phyloP scores from a whole-genome alignment of 768 basidiomycete genomes.

The Megacollybia marginata region DNA sequence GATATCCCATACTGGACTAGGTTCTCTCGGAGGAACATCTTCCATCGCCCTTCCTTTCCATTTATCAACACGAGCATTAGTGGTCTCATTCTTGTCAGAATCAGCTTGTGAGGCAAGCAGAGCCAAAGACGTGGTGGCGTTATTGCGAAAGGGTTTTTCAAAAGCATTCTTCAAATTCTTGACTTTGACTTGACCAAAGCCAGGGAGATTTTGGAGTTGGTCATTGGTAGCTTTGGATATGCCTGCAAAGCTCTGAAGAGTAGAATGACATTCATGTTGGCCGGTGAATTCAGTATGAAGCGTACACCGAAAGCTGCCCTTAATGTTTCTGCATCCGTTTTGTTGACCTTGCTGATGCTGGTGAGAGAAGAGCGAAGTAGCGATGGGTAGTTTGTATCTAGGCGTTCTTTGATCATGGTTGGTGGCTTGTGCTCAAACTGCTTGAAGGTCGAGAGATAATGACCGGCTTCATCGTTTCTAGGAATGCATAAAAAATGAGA shows the following conservation, averaged over 20 bases:
- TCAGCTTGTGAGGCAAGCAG: constrained; percentile 19
- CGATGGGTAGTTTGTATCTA: constrained; percentile 83
- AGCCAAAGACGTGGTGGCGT: constrained; percentile 42
- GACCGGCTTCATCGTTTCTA: constrained; percentile 87
- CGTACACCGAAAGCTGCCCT: constrained; percentile 87
- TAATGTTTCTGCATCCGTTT: constrained; percentile 93
- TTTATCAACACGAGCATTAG: constrained; percentile 11
- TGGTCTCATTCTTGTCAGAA: constrained; percentile 1
- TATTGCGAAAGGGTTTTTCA: constrained; percentile 77
- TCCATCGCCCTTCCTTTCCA: constrained; percentile 10
- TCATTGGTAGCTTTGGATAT: constrained; percentile 70
- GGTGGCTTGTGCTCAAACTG: constrained; percentile 92
- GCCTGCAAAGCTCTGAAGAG: constrained; percentile 71
- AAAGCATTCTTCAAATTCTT: constrained; percentile 88
- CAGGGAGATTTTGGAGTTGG: constrained; percentile 77
- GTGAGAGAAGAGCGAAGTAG: constrained; percentile 80
- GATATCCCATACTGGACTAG: constrained; percentile 69
- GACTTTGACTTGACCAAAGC: constrained; percentile 92
- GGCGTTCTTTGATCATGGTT: constrained; percentile 88
- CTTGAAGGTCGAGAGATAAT: constrained; percentile 87
- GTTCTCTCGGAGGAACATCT: constrained; percentile 14
- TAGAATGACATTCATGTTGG: constrained; percentile 1
- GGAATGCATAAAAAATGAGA: constrained; percentile 1
- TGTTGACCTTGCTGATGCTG: constrained; percentile 89
- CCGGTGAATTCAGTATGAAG: constrained; percentile 6